A percentile compares a stretch with the other conserved stretches of the same genome.
These are phyloP conservation scores for Mediolabrus comicus DNA, from an alignment of 108 stramenopile species.

Conservation along the genomic window DNA sequence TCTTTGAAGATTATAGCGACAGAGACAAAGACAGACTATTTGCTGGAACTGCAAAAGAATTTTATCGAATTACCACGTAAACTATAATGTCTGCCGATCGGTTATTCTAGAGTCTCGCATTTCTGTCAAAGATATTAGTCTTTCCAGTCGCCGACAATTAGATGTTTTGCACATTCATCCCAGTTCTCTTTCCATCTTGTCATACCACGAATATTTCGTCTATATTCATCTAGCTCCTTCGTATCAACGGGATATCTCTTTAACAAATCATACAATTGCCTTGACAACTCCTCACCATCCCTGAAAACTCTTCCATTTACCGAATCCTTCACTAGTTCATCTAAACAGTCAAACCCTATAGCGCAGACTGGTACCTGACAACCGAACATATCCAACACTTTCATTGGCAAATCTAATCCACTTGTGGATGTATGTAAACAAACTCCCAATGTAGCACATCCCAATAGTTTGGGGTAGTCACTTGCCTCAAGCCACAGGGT, in stretches of 20 bases:
- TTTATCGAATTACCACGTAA: slow-evolving; percentile 40
- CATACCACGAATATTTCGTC: slow-evolving; percentile 55
- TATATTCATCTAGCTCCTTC: slow-evolving; percentile 60
- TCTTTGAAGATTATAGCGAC: slow-evolving; percentile 54
- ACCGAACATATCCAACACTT: slow-evolving; percentile 96
- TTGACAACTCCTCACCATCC: slow-evolving; percentile 56
- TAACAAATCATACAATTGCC: slow-evolving; percentile 66
- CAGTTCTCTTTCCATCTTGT: slow-evolving; percentile 80
- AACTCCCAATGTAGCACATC: slow-evolving; percentile 88
- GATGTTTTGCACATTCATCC: slow-evolving; percentile 59
- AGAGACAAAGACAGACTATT: slow-evolving; percentile 56
- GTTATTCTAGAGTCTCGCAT: too few relatives aligned
- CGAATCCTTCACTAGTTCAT: slow-evolving; percentile 90
- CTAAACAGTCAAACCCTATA: slow-evolving; percentile 78
- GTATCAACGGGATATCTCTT: slow-evolving; percentile 22
- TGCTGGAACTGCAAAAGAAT: slow-evolving; percentile 56
- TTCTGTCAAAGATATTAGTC: too few relatives aligned
- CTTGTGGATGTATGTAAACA: slow-evolving; percentile 96
- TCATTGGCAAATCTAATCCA: slow-evolving; percentile 99
- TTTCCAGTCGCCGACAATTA: slow-evolving; percentile 37
- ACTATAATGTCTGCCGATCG: not conserved
- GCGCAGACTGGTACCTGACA: slow-evolving; percentile 95
- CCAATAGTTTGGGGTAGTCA: slow-evolving; percentile 93
- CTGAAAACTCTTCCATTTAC: slow-evolving; percentile 82
- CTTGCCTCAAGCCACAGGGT: slow-evolving; percentile 93